These are phyloP conservation scores for Ophiosphaerella narmari DNA, from an alignment of 2,329 filamentous ascomycete genomes.

Conservation along the genomic window DNA sequence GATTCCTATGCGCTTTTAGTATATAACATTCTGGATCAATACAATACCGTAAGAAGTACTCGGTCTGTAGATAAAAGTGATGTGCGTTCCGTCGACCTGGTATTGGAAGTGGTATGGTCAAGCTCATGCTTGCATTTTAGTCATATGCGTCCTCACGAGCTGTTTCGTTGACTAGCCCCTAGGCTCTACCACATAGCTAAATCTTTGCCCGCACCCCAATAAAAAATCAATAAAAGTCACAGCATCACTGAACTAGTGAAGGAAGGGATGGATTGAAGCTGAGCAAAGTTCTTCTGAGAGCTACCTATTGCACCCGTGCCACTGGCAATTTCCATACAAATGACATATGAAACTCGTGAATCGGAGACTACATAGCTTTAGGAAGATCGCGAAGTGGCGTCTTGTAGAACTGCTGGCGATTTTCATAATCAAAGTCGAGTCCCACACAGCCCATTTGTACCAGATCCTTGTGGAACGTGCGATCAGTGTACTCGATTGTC, in stretches of 20 bases:
- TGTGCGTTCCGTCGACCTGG: no score
- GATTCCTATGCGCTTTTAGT: slow-evolving; percentile 8
- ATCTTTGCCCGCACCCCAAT: no score
- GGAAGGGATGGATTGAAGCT: no score
- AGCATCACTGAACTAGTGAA: no score
- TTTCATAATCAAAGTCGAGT: slow-evolving; percentile 27
- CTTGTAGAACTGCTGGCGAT: slow-evolving; percentile 18
- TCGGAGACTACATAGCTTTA: not conserved
- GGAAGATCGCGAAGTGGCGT: not conserved
- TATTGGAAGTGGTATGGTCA: not conserved
- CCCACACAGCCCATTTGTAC: slow-evolving; percentile 17
- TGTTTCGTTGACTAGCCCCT: not conserved
- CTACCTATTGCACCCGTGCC: no score
- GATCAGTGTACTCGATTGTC: slow-evolving; percentile 25
- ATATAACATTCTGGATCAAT: slow-evolving; percentile 14
- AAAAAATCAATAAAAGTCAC: no score
- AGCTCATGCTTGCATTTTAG: no score
- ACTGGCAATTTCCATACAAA: not conserved
- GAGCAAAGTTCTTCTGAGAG: no score
- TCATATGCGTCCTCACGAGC: no score
- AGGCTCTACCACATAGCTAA: not conserved
- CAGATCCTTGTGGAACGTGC: slow-evolving; percentile 24
- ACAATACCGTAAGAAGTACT: slow-evolving; percentile 2
- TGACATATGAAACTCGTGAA: not conserved
- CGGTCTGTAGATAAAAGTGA: not conserved